Evolutionary conservation across 208 protist genomes (phyloP), one percentile per base, ranked within the genome.

Genomic region (Crithidia fasciculata): DNA sequence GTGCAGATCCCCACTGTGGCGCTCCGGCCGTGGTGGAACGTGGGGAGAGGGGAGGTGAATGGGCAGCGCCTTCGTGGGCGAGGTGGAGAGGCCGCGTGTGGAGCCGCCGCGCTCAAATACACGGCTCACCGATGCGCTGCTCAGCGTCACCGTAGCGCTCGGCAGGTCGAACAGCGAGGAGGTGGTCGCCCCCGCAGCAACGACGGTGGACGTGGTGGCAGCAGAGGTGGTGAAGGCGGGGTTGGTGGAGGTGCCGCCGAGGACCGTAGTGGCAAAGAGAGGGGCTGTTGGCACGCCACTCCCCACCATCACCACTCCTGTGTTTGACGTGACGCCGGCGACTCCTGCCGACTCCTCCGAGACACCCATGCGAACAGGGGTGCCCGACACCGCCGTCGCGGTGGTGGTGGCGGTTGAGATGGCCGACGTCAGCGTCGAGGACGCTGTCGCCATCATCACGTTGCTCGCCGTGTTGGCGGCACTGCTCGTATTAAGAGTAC

Each of bases 101-200:
- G 71, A 69, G 39, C 62, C 50, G 18, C 13, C 8, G 36, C 62
- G 19, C 7, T 68, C 62, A 6, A 57, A 57, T 15, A 68, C 8
- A 5, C 45, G 62, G 49, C 37, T 68, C 15, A 47, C 63, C 13
- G 71, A 70, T 15, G 62, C 28, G 18, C 71, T 70, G 65, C 71
- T 64, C 10, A 70, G 40, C 4, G 62, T 65, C n/a, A 70, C 39
- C 10, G 55, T 76, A 44, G 61, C 59, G 63, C 15, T 65, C 15
- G 50, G 55, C 36, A 60, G 47, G 19, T 59, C 65, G 7, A 41
- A n/a, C 6, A 50, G 15, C 37, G 12, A 39, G 4, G 41, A 66
- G 16, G 37, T 47, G 5, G 55, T 60, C 39, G 64, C 37, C 43
- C 7, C 7, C 0, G 40, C 50, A 45, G 47, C 39, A 2, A 12